phyloP scores from a whole-genome alignment of 2,329 filamentous ascomycete species.

The Nemania abortiva region DNA sequence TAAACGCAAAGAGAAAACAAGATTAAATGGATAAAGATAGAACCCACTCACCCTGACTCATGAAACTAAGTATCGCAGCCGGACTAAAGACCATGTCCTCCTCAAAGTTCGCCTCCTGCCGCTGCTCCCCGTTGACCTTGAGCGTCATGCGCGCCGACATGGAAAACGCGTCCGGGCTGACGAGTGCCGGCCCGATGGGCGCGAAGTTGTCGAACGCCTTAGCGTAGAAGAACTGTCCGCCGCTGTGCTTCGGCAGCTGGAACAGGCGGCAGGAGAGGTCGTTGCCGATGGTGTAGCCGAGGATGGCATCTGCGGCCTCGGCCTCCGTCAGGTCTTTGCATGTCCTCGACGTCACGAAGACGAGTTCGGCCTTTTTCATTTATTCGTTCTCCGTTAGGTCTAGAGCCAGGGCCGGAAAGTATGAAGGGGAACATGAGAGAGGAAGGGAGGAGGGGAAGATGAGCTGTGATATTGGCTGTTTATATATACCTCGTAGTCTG shows the following conservation, averaged over 20 bases:
- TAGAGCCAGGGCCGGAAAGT: not conserved
- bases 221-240: conserved; percentile 54
- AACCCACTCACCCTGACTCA: conserved; percentile 52
- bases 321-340: conserved; percentile 58
- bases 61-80: conserved; percentile 57
- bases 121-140: conserved; percentile 58
- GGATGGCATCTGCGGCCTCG: conserved; percentile 53
- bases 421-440: not conserved
- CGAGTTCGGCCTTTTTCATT: conserved; percentile 49
- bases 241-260: conserved; percentile 46
- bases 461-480: not conserved
- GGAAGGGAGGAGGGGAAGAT: not conserved
- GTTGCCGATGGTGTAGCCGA: conserved; percentile 53
- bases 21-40: not conserved
- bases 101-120: conserved; percentile 56
- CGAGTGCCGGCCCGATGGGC: conserved; percentile 58
- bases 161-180: conserved; percentile 48
- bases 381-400: not conserved
- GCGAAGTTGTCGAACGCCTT: conserved; percentile 60
- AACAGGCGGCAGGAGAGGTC: conserved; percentile 51
- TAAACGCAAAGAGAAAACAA: not conserved
- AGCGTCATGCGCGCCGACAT: conserved; percentile 50
- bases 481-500: conserved; percentile 52
- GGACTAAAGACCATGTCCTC: conserved; percentile 61
- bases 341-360: conserved; percentile 38